These are phyloP conservation scores for carrot (Daucus carota) DNA, from an alignment of 129 eudicot species.

Conservation along the genomic window DNA sequence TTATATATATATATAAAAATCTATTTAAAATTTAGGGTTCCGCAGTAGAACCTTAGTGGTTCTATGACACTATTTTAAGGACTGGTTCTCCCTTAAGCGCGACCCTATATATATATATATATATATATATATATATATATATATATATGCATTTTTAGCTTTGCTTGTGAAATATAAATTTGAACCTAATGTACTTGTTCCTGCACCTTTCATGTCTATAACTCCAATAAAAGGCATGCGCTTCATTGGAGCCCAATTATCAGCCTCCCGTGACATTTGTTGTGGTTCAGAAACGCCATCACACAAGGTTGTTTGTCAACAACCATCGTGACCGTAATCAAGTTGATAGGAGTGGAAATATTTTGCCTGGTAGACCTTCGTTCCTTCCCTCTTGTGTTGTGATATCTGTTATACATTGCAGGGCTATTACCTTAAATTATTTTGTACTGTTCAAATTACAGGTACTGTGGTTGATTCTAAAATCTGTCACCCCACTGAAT, in stretches of 20 bases:
- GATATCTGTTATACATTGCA: not conserved
- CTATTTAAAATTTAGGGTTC: no score
- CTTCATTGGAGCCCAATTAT: conserved; percentile 71
- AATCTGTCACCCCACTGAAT: conserved; percentile 91
- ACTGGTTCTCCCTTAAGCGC: no score
- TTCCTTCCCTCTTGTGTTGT: not conserved
- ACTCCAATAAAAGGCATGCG: conserved; percentile 54
- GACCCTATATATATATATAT: no score
- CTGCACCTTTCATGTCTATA: not conserved
- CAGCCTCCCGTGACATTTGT: conserved; percentile 92
- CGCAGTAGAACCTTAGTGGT: no score
- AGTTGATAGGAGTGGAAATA: conserved; percentile 83
- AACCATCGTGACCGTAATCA: conserved; percentile 60
- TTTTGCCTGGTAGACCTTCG: conserved; percentile 58
- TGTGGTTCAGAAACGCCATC: conserved; percentile 96
- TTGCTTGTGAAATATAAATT: not conserved
- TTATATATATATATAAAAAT: no score
- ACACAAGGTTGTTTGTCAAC: conserved; percentile 77
- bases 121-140: no score
- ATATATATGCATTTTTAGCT: not conserved
- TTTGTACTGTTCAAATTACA: conserved; percentile 15
- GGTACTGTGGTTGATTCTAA: conserved; percentile 93
- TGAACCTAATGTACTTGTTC: not conserved
- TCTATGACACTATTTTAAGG: no score
- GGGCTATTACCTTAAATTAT: not conserved